These are phyloP conservation scores for Aureobasidium sp. DNA, from an alignment of 2,329 filamentous ascomycete species.

Conservation along the genomic window DNA sequence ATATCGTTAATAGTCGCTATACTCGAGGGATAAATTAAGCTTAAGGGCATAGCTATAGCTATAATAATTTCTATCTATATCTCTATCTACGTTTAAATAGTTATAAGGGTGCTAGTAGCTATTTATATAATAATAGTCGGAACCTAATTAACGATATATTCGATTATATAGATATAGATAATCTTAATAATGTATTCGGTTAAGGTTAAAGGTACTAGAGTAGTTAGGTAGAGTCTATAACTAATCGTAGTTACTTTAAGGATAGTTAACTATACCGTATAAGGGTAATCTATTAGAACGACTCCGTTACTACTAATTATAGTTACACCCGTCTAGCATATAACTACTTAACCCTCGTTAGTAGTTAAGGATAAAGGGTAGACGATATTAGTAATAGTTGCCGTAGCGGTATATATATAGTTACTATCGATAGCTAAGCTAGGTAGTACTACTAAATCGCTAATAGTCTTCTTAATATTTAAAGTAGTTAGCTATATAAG, in stretches of 20 bases:
- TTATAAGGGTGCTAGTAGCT: background rate
- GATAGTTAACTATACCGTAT: background rate
- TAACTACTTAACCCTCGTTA: background rate
- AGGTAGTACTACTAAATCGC: background rate
- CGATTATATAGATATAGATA: background rate
- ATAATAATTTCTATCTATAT: background rate
- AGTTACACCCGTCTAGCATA: background rate
- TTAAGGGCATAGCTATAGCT: background rate
- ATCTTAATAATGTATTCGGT: background rate
- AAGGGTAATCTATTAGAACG: background rate
- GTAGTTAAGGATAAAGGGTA: background rate
- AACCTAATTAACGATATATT: background rate
- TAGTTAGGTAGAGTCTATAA: background rate
- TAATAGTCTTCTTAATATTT: background rate
- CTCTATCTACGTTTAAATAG: background rate
- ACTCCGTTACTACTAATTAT: background rate
- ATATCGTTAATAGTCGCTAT: background rate
- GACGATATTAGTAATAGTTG: background rate
- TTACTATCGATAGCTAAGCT: background rate
- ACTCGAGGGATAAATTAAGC: background rate
- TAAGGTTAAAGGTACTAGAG: background rate
- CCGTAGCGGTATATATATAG: background rate
- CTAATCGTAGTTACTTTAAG: background rate
- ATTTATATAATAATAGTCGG: background rate
- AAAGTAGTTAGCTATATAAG: background rate